These are phyloP conservation scores for Nicotiana obtusifolia DNA, from an alignment of 257 asterid genomes.

Conservation along the genomic window DNA sequence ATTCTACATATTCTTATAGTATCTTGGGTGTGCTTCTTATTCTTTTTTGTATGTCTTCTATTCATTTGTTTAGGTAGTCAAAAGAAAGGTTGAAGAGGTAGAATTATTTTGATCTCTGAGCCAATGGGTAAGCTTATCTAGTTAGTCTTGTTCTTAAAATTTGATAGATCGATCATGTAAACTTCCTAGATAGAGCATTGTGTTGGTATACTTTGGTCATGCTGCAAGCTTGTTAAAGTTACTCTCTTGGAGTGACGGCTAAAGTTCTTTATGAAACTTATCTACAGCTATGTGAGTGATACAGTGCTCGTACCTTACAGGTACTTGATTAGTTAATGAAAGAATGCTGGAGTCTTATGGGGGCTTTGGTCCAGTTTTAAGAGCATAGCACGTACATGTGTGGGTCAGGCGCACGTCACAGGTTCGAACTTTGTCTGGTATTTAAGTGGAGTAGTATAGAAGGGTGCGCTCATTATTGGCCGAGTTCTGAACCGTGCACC, in stretches of 20 bases:
- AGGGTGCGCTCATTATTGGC: too few species aligned
- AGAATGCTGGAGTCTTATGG: constrained; percentile 94
- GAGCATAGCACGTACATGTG: too few species aligned
- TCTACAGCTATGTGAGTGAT: not conserved
- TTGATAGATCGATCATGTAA: not conserved
- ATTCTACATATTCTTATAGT: not conserved
- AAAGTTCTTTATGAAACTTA: not conserved
- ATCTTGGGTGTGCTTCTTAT: not conserved
- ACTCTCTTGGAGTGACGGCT: not conserved
- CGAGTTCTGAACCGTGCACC: too few species aligned
- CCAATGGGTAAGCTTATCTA: constrained; percentile 77
- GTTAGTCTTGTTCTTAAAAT: not conserved
- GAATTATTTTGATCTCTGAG: constrained; percentile 90
- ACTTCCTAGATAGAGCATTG: not conserved
- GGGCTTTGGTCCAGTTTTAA: too few species aligned
- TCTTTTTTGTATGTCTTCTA: not conserved
- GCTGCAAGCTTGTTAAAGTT: not conserved
- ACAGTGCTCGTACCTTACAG: constrained; percentile 39
- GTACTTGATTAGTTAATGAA: constrained; percentile 91
- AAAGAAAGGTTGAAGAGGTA: constrained; percentile 95
- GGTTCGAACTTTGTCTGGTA: too few species aligned
- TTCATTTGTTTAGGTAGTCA: constrained; percentile 57
- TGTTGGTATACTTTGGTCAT: not conserved
- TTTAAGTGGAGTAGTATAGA: too few species aligned
- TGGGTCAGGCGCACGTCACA: too few species aligned